Conservation (phyloP, 345 rosid species). For the Hibiscus mutabilis region DNA sequence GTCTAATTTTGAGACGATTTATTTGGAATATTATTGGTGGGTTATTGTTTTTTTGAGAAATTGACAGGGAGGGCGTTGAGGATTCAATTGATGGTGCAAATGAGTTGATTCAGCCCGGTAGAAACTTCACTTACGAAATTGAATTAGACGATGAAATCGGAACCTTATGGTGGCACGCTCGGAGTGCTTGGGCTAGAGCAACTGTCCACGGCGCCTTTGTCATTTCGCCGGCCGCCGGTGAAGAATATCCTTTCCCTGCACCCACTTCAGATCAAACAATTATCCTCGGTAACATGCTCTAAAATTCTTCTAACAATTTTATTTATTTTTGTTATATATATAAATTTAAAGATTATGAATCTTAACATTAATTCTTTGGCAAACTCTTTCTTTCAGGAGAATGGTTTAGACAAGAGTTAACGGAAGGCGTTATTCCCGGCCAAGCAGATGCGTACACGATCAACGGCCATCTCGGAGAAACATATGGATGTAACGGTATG, state of each 20-base stretch:
- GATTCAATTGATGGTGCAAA: slow-evolving; percentile 45
- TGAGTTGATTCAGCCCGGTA: slow-evolving; percentile 37
- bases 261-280: slow-evolving; percentile 28
- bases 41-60: neutral
- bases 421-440: slow-evolving; percentile 13
- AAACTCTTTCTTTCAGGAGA: slow-evolving; percentile 6
- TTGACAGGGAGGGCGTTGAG: slow-evolving; percentile 35
- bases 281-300: slow-evolving; percentile 21
- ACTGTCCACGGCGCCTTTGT: slow-evolving; percentile 44
- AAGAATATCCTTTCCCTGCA: slow-evolving; percentile 17
- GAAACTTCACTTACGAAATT: slow-evolving; percentile 31
- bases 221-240: slow-evolving; percentile 20
- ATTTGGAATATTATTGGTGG: neutral
- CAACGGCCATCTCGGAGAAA: slow-evolving; percentile 43
- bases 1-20: neutral
- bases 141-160: slow-evolving; percentile 34
- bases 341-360: neutral
- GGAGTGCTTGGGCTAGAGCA: slow-evolving; percentile 43
- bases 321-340: neutral
- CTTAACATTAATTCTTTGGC: neutral
- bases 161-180: slow-evolving; percentile 56
- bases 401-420: slow-evolving; percentile 39
- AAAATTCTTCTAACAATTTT: neutral
- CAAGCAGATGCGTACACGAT: slow-evolving; percentile 41
- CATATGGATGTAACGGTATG: slow-evolving; percentile 22